Evolutionary conservation across 2,329 filamentous ascomycete genomes (phyloP), one percentile per base, ranked within the genome.

Genomic region (Biscogniauxia mediterranea): DNA sequence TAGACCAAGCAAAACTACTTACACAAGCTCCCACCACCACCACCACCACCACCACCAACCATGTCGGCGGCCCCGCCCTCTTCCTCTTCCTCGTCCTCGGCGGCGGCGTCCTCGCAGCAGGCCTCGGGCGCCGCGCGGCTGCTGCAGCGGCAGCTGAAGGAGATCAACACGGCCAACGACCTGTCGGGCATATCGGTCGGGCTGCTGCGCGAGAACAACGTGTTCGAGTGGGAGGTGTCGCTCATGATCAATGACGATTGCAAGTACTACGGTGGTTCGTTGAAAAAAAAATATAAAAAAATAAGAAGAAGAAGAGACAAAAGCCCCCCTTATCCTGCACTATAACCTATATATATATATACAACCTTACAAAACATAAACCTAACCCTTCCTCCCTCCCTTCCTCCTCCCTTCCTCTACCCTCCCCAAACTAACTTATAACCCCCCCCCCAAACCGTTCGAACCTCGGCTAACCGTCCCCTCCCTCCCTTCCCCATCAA

Each of bases 181-280:
- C 90, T 98, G 54, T 92, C 92, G 0, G 95, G 94, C 57, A 97
- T 98, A 73, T 97, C 93, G 64, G 96, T 92, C 71, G 95, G 95
- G 0, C 81, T 99, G 52, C 88, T 93, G 57, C 88, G 89, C 71
- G 91, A 90, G 75, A 90, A 80, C 78, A 96, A 96, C 74, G 88
- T 98, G 9, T 97, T 97, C 68, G 91, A 96, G 80, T 99, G 95
- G 95, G 93, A 98, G 77, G 93, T 98, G 20, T 97, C 97, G 91
- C 86, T 99, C 63, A 98, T 99, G 94, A 94, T 98, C 67, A 92
- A 87, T 64, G 93, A 97, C 70, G 93, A 96, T 73, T 93, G 91
- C 78, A 94, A 93, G 78, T 91, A 91, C 77, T 97, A 97, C 71
- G 93, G 93, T 71, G 93, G 93, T 94, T 79, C 61, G 85, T 78